phyloP scores from a whole-genome alignment of 345 rosid species.

The Camelina sativa region DNA sequence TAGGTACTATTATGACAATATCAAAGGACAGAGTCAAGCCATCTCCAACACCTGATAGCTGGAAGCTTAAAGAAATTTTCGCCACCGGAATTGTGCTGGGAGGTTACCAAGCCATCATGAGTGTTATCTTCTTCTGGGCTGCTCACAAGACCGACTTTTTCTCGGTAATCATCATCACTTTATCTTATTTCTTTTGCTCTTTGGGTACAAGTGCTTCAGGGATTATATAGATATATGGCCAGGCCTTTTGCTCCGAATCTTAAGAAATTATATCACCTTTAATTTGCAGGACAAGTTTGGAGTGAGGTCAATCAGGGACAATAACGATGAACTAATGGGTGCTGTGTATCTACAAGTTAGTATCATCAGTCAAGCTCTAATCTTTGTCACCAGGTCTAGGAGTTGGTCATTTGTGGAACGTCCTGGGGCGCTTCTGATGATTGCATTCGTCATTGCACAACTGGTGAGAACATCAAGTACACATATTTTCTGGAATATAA shows the following conservation, averaged over 20 bases:
- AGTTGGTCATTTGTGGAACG: slow-evolving; percentile 51
- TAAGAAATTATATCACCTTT: slow-evolving; percentile 3
- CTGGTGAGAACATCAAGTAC: slow-evolving; percentile 49
- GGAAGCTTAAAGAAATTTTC: slow-evolving; percentile 91
- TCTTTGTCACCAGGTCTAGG: slow-evolving; percentile 50
- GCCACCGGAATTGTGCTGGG: slow-evolving; percentile 89
- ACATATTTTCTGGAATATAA: background rate
- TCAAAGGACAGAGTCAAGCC: slow-evolving; percentile 97
- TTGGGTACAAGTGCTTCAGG: background rate
- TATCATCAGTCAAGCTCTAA: slow-evolving; percentile 51
- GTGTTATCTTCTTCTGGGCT: slow-evolving; percentile 88
- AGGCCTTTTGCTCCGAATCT: background rate
- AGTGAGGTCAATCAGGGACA: slow-evolving; percentile 51
- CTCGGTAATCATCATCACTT: slow-evolving; percentile 45
- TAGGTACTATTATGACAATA: slow-evolving; percentile 96
- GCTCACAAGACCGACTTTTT: slow-evolving; percentile 60
- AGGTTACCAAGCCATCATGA: slow-evolving; percentile 84
- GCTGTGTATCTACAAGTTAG: slow-evolving; percentile 70
- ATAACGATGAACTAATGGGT: slow-evolving; percentile 49
- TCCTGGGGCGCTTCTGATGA: slow-evolving; percentile 46
- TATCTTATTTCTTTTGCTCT: background rate
- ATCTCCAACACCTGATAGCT: slow-evolving; percentile 94
- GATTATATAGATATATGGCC: slow-evolving; percentile 4
- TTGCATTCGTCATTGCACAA: slow-evolving; percentile 48
- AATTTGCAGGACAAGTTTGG: slow-evolving; percentile 64